Evolutionary conservation across 352 stramenopile genomes (phyloP), one percentile per base, ranked within the genome.

Genomic region (Paralagenidium karlingii): DNA sequence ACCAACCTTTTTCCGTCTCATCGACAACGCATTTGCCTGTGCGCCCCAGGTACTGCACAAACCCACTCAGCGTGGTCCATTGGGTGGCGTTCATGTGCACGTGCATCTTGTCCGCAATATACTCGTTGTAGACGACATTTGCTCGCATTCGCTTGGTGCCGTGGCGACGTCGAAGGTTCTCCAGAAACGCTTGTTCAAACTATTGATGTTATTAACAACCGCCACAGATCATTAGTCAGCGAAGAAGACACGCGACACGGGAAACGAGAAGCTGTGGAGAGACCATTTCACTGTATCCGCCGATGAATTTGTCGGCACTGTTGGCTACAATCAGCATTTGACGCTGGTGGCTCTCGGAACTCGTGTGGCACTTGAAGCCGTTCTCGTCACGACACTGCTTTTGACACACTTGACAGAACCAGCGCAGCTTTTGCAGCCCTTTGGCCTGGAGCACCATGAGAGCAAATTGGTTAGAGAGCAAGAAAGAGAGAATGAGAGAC

Each of bases 311-410:
- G 52, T 91, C 55, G 2, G 94, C 82, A 55, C 99, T 97, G 34
- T 89, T 88, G 8, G 83, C 83, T 41, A 99, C 97, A 38, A 99
- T 86, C 47, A 97, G 76, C 94, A 99, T 99, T 69, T 99, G 92
- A 31, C 95, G 82, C 46, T 99, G 71, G 69, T 99, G 96, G 6
- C 83, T 89, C 53, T 99, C 96, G 24, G 82, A 97, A 9, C 73
- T 96, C 24, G 94, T 85, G 69, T 99, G 96, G 54, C 94, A 99
- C 71, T 99, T 99, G 71, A 99, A 99, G 12, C 96, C 96, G 66
- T 99, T 99, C 60, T 98, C 95, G 55, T 99, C 96, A n/a, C 95
- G 86, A 59, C 96, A 99, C 67, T 99, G 95, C 68, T 99, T 99
- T 57, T 93, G 62, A 59, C 95, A 98, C 61, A 99, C 96, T 67